Percentiles rank a stretch among this genome's conserved stretches.
Conservation (phyloP, 352 stramenopile species). For the Pythium myriotylum region DNA sequence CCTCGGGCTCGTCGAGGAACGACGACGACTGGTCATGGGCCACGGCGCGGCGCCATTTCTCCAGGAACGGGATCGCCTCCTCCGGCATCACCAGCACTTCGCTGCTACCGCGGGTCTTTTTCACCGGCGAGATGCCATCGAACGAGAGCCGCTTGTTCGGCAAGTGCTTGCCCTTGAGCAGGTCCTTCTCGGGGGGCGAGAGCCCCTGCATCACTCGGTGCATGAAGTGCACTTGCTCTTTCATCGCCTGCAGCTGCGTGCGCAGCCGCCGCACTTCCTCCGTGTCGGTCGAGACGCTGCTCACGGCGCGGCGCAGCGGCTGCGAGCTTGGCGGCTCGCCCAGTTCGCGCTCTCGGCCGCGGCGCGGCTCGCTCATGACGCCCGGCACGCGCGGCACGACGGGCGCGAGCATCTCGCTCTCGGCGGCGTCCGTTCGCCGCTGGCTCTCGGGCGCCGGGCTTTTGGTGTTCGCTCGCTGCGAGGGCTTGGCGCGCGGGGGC, state of each 20-base stretch:
- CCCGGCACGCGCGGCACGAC: constrained; percentile 1
- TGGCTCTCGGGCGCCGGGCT: background rate
- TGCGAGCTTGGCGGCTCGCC: constrained; percentile 2
- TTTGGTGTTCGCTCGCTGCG: background rate
- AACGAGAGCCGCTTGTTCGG: constrained; percentile 20
- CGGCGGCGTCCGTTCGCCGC: no score
- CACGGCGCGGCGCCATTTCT: constrained; percentile 6
- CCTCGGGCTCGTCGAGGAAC: constrained; percentile 3
- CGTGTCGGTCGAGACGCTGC: constrained; percentile 16
- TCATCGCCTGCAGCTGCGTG: constrained; percentile 27
- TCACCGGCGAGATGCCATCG: constrained; percentile 24
- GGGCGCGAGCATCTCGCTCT: background rate
- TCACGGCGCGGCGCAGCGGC: constrained; percentile 12
- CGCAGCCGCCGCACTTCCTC: constrained; percentile 26
- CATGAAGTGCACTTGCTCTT: constrained; percentile 28
- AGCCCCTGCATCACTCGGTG: constrained; percentile 26
- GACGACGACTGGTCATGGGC: background rate
- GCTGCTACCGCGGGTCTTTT: constrained; percentile 18
- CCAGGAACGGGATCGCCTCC: constrained; percentile 12
- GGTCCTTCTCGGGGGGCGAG: constrained; percentile 7
- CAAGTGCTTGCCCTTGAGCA: constrained; percentile 3
- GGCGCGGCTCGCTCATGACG: constrained; percentile 9
- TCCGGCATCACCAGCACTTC: constrained; percentile 24
- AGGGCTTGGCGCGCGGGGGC: background rate
- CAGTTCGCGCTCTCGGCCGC: background rate